These are phyloP conservation scores for Pythium insidiosum DNA, from an alignment of 352 stramenopile species.

Conservation along the genomic window DNA sequence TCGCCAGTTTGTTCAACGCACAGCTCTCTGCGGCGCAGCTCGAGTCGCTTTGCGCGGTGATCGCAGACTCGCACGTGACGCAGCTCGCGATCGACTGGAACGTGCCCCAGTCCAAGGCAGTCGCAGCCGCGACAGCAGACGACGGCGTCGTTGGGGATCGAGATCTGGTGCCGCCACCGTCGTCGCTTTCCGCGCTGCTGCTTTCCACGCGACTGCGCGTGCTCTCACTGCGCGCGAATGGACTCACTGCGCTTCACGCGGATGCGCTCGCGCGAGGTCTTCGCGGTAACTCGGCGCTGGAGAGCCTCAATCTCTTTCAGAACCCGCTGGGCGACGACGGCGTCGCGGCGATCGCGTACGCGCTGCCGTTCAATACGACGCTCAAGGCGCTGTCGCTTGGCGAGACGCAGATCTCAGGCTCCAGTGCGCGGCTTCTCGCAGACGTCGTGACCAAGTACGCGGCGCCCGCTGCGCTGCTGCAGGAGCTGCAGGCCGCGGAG, in stretches of 20 bases:
- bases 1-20: slow-evolving; percentile 52
- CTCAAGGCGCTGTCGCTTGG: slow-evolving; percentile 61
- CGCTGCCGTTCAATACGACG: slow-evolving; percentile 41
- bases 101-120: too few species aligned
- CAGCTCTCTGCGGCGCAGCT: slow-evolving; percentile 41
- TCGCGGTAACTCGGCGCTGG: slow-evolving; percentile 34
- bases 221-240: slow-evolving; percentile 63
- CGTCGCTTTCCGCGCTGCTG: slow-evolving; percentile 36
- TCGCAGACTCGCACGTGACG: slow-evolving; percentile 44
- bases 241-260: slow-evolving; percentile 29
- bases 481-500: slow-evolving; percentile 54
- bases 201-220: too few species aligned
- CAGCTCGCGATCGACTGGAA: slow-evolving; percentile 72
- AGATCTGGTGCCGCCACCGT: slow-evolving; percentile 27
- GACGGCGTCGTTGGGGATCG: too few species aligned
- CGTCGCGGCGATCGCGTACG: slow-evolving; percentile 39
- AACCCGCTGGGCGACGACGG: slow-evolving; percentile 52
- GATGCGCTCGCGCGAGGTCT: slow-evolving; percentile 29
- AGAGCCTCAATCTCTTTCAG: slow-evolving; percentile 64
- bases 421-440: slow-evolving; percentile 5
- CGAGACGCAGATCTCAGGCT: slow-evolving; percentile 43
- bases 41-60: slow-evolving; percentile 30
- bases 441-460: slow-evolving; percentile 36
- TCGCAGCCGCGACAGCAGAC: too few species aligned
- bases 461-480: slow-evolving; percentile 35